Evolutionary conservation across 345 rosid genomes (phyloP).

Genomic region (Dimocarpus longan): DNA sequence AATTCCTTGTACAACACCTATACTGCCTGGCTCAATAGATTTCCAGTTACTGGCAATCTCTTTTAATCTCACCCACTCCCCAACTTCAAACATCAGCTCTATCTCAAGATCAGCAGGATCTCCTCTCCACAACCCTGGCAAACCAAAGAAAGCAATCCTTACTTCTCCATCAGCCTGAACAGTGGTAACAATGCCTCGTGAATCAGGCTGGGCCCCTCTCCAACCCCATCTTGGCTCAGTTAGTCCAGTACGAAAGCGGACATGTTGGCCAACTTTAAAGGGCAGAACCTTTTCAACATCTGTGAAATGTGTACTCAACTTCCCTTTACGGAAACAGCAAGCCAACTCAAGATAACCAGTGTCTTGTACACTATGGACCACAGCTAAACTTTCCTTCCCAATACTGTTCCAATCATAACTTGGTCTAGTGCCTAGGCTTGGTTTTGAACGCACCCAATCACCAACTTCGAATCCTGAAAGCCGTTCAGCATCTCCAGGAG

Average conservation of each 20-base stretch:
- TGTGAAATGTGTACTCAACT: slow-evolving; percentile 69
- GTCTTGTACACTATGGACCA: slow-evolving; percentile 91
- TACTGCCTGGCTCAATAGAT: slow-evolving; percentile 72
- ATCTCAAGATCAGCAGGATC: slow-evolving; percentile 92
- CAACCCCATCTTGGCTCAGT: slow-evolving; percentile 98
- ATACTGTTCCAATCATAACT: slow-evolving; percentile 92
- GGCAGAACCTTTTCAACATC: slow-evolving; percentile 86
- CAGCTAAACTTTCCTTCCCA: slow-evolving; percentile 89
- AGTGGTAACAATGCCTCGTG: slow-evolving; percentile 74
- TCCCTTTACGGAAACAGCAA: slow-evolving; percentile 94
- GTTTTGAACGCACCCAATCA: slow-evolving; percentile 97
- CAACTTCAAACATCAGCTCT: slow-evolving; percentile 77
- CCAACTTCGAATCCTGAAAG: slow-evolving; percentile 98
- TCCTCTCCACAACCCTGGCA: slow-evolving; percentile 87
- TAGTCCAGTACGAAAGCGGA: slow-evolving; percentile 74
- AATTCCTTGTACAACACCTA: slow-evolving; percentile 87
- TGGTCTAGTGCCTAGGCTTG: slow-evolving; percentile 86
- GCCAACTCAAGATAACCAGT: slow-evolving; percentile 87
- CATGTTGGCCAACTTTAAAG: slow-evolving; percentile 85
- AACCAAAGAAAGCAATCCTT: slow-evolving; percentile 78
- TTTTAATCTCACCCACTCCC: slow-evolving; percentile 87
- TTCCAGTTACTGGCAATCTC: slow-evolving; percentile 71
- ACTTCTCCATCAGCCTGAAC: slow-evolving; percentile 97
- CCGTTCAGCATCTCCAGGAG: slow-evolving; percentile 97
- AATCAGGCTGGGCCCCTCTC: slow-evolving; percentile 81